Evolutionary conservation across 805 yeast species (phyloP), one percentile per base, ranked within the genome.

Genomic region (Candida boleticola): DNA sequence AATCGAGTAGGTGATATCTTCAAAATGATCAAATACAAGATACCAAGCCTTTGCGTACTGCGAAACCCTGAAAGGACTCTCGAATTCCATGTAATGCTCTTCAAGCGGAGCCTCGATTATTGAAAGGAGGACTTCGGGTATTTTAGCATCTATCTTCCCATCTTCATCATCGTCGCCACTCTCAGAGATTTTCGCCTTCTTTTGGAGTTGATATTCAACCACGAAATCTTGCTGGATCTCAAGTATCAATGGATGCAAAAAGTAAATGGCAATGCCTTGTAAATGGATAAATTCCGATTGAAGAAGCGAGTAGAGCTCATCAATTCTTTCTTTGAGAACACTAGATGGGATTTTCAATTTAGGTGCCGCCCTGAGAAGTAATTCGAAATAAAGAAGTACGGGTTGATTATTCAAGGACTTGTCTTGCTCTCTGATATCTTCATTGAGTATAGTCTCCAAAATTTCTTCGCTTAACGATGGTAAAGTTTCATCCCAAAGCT

Each of bases 11-110:
- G 93, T 79, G 4, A 85, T 74, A 44, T 80, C 79, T 39, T 74
- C 71, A 55, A 89, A 85, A 58, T 80, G 80, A 22, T 64, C 66
- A 47, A 85, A 71, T 0, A 85, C 59, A 41, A 87, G 64, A 46
- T 63, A 65, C 95, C 95, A 89, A 42, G 79, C 65, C 82, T 86
- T 83, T 26, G 84, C 50, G 54, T 76, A 84, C 17, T 58, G 65
- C 22, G 72, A 54, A 35, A 71, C 50, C 2, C 18, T 44, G 14
- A 39, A 26, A 6, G 35, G 36, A 5, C 48, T 32, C 4, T 45
- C 55, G 11, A 31, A 56, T 3, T 55, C 57, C 22, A 50, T 44
- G 18, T 62, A 66, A 20, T 41, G 51, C 6, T 67, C 66, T 32
- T 72, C 74, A 41, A 52, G 50, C 17, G 53, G 53, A 1, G 57